These are phyloP conservation scores for Phaeosphaeria sp. DNA, from an alignment of 2,329 filamentous ascomycete genomes.

Conservation along the genomic window DNA sequence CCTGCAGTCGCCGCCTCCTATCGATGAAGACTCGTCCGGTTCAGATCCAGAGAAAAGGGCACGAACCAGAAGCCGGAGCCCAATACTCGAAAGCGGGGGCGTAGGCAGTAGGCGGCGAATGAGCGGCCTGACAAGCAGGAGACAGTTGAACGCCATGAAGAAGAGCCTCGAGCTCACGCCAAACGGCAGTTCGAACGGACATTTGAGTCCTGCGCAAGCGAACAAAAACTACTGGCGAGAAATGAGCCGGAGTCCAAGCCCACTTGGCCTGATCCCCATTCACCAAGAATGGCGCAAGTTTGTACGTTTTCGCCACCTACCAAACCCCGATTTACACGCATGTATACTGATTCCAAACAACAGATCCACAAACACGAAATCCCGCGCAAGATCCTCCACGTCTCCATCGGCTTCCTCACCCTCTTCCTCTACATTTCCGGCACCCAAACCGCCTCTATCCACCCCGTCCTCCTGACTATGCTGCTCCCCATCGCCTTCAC, in stretches of 20 bases:
- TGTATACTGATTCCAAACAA: conserved; percentile 18
- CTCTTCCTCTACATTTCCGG: conserved; percentile 84
- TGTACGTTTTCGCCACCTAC: conserved; percentile 55
- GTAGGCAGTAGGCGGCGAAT: conserved; percentile 50
- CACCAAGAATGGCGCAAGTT: conserved; percentile 90
- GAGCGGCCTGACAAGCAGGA: conserved; percentile 60
- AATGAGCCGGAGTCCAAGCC: conserved; percentile 89
- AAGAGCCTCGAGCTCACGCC: conserved; percentile 49
- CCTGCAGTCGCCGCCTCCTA: conserved; percentile 63
- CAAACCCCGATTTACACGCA: neutral
- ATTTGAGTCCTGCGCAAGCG: conserved; percentile 69
- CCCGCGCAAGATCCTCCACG: conserved; percentile 88
- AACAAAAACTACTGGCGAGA: conserved; percentile 82
- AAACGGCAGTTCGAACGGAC: conserved; percentile 64
- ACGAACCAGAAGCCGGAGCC: conserved; percentile 74
- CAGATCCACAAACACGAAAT: conserved; percentile 89
- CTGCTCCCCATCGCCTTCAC: conserved; percentile 83
- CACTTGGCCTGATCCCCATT: conserved; percentile 91
- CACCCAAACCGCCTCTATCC: conserved; percentile 76
- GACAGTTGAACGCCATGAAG: conserved; percentile 38
- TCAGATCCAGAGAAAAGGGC: conserved; percentile 64
- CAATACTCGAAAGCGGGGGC: conserved; percentile 54
- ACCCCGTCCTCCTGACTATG: conserved; percentile 80
- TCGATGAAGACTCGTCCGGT: conserved; percentile 67
- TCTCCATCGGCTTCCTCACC: conserved; percentile 95